Base-by-base conservation (phyloP, 345 rosid genomes). In the Pistacia vera region DNA sequence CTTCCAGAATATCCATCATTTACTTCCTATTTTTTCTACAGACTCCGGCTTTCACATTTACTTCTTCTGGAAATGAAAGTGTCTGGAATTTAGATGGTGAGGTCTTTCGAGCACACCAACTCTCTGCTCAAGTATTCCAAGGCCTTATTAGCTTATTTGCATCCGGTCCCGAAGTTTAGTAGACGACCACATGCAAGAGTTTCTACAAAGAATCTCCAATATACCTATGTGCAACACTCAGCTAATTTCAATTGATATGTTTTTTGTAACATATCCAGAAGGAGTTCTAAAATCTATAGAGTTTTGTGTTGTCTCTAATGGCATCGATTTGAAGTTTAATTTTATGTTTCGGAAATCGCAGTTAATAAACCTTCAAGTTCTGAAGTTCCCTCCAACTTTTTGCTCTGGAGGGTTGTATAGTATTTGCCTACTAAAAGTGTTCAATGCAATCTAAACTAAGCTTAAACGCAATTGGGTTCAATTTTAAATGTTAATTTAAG, bases 21-120 rank as follows among this genome's bases (percentile, higher is more conserved):
- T 17, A 51, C 48, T 66, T 67, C 64, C 56, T 11, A 70, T 44
- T 46, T 56, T 51, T 44, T 73, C 35, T 56, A 72, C 89, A 95
- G 99, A 90, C 98, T 18, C 61, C 90, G 3, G 97, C 94, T 77
- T 95, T 93, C 74, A 90, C 98, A 49, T 95, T 95, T 82, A 89
- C 90, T 61, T 93, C 97, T 35, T 71, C 80, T 1, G 99, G 96
- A 63, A 86, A 91, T 18, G 85, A 92, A 86, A 91, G 98, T 75
- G 77, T 89, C 57, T 95, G 98, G 98, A 95, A 95, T 79, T 80
- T 93, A 86, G 99, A 93, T 49, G 99, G 99, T 9, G 99, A 95
- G 93, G 90, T 88, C 73, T 91, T 95, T 66, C 85, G 83, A 76
- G 99, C 99, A 59, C 97, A 91, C 74, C 84, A 90, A 73, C 90